Conservation (phyloP, 805 yeast genomes). For the Priceomyces carsonii region DNA sequence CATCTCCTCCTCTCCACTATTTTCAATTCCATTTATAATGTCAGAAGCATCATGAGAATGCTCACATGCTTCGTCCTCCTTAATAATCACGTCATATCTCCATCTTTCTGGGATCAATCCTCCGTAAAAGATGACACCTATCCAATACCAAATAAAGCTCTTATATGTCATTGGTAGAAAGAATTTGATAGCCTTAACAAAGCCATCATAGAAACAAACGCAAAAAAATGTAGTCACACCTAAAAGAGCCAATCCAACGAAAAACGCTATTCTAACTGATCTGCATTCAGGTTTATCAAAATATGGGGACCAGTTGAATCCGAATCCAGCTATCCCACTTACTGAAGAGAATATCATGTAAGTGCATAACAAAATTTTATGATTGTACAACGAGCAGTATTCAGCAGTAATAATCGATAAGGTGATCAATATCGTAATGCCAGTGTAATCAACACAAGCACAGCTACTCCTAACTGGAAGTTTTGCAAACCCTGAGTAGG, state of each 20-base stretch:
- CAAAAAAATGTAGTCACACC: slow-evolving; percentile 70
- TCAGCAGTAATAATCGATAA: slow-evolving; percentile 88
- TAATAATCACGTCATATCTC: slow-evolving; percentile 66
- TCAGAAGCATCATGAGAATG: slow-evolving; percentile 29
- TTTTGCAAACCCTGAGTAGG: slow-evolving; percentile 77
- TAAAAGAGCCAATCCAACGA: slow-evolving; percentile 71
- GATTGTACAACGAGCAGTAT: slow-evolving; percentile 70
- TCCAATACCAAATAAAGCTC: slow-evolving; percentile 70
- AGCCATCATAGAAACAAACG: slow-evolving; percentile 56
- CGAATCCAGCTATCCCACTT: slow-evolving; percentile 72
- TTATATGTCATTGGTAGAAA: slow-evolving; percentile 68
- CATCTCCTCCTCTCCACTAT: slow-evolving; percentile 40
- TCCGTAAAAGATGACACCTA: slow-evolving; percentile 88
- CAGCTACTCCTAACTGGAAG: slow-evolving; percentile 63
- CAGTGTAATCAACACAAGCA: slow-evolving; percentile 95
- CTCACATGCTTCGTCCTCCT: slow-evolving; percentile 34
- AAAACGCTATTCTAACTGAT: slow-evolving; percentile 76
- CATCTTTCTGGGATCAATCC: slow-evolving; percentile 87
- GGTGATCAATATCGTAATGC: slow-evolving; percentile 86
- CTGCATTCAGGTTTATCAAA: slow-evolving; percentile 89
- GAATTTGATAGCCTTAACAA: slow-evolving; percentile 49
- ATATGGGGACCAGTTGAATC: slow-evolving; percentile 87
- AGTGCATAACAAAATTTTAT: slow-evolving; percentile 46
- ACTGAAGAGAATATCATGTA: slow-evolving; percentile 62
- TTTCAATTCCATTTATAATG: slow-evolving; percentile 34